Evolutionary conservation across 2,329 filamentous ascomycete species (phyloP), one percentile per base, ranked within the genome.

Genomic region (Beauveria scarabaeidicola): DNA sequence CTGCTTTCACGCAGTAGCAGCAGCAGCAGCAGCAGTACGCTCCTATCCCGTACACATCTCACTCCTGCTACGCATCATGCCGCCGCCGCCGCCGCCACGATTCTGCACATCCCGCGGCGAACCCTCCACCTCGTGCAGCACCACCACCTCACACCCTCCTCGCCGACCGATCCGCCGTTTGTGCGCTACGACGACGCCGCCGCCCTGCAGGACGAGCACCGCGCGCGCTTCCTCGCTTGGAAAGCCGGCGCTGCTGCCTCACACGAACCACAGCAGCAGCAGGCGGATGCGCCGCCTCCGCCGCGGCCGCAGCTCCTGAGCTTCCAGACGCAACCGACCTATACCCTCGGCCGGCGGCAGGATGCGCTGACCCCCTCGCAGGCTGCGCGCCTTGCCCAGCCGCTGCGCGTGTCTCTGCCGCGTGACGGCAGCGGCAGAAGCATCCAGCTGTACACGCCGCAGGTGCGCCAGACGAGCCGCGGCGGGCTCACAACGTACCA

Each of bases 401-500:
- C 76, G 1, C 69, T 82, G 27, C 64, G 61, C 27, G 66, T 79
- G 44, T 19, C 62, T 52, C 62, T 62, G 25, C 40, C 63, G 15
- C 58, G 59, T 64, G 65, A 63, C 46, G 53, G 52, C 25, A 51
- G 62, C 7, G 66, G 74, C 50, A 64, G 69, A 36, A 58, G 43
- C 61, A 70, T 36, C 27, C 5, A 36, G 32, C 13, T 36, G 32
- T 77, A 73, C 65, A 64, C 70, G 27, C 88, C 87, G 3, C 77
- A 82, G n/a, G 84, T 94, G 66, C 73, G 83, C 47, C 80, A 86
- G 66, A 88, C 90, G 15, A 81, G 85, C n/a, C 86, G 94, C 58
- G 94, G 94, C 62, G 94, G 94, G 0, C 85, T 96, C 64, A 92
- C 90, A 0, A 97, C 94, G 3, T 97, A 96, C 76, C 94, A 99